phyloP scores from a whole-genome alignment of 768 basidiomycete species.

The Calocera viscosa region DNA sequence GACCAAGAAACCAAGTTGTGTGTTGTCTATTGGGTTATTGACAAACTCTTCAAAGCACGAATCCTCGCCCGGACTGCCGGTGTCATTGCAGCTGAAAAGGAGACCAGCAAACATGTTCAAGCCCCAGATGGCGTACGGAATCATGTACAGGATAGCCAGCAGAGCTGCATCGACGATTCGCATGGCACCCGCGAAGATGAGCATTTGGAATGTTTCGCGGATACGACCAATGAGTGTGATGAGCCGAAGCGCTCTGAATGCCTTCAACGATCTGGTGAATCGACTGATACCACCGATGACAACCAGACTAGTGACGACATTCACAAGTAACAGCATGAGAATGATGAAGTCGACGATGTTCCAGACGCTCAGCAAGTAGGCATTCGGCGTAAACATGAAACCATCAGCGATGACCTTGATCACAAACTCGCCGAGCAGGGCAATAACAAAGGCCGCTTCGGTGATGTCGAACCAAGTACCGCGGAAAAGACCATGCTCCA shows the following conservation, averaged over 20 bases:
- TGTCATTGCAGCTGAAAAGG: slow-evolving; percentile 77
- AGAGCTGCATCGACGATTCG: slow-evolving; percentile 83
- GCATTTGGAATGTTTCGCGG: slow-evolving; percentile 71
- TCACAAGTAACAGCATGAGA: slow-evolving; percentile 62
- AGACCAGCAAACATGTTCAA: slow-evolving; percentile 81
- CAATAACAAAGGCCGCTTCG: slow-evolving; percentile 57
- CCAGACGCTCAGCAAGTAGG: slow-evolving; percentile 85
- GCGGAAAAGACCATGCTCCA: slow-evolving; percentile 43
- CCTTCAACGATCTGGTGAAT: slow-evolving; percentile 75
- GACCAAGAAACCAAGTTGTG: slow-evolving; percentile 52
- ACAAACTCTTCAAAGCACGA: slow-evolving; percentile 68
- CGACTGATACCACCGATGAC: slow-evolving; percentile 69
- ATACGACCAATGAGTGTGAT: slow-evolving; percentile 82
- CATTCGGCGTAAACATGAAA: slow-evolving; percentile 79
- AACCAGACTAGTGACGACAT: slow-evolving; percentile 55
- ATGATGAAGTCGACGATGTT: slow-evolving; percentile 82
- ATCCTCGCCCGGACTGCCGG: slow-evolving; percentile 35
- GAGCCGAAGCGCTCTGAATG: slow-evolving; percentile 72
- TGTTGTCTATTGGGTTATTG: slow-evolving; percentile 41
- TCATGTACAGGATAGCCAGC: slow-evolving; percentile 81
- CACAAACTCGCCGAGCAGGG: slow-evolving; percentile 66
- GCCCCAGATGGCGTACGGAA: slow-evolving; percentile 88
- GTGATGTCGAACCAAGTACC: slow-evolving; percentile 80
- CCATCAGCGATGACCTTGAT: slow-evolving; percentile 92
- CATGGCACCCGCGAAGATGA: slow-evolving; percentile 73